Conservation (phyloP, 108 stramenopile species). For the Cyclotella sp. region DNA sequence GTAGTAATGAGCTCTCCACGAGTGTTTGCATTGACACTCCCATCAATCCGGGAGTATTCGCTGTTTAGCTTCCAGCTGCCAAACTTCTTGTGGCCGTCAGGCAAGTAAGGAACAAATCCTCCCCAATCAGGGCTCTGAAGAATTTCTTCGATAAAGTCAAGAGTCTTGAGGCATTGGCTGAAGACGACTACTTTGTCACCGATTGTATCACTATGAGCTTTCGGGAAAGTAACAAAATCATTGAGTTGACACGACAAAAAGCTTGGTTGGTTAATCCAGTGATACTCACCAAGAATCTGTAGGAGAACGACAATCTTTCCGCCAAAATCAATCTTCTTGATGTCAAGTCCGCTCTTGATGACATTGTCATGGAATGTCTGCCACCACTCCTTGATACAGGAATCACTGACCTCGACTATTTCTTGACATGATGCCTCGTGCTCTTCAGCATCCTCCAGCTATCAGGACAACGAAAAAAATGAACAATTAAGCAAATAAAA, state of each 20-base stretch:
- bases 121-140: slow-evolving; percentile 62
- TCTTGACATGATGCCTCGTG: slow-evolving; percentile 46
- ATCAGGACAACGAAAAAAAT: not conserved
- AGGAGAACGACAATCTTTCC: slow-evolving; percentile 71
- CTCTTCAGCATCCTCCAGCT: slow-evolving; percentile 45
- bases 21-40: slow-evolving; percentile 55
- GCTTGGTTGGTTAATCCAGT: not conserved
- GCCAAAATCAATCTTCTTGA: slow-evolving; percentile 55
- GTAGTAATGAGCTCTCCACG: slow-evolving; percentile 64
- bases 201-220: slow-evolving; percentile 48
- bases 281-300: slow-evolving; percentile 65
- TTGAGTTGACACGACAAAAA: no score
- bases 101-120: slow-evolving; percentile 34
- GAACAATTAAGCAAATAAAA: not conserved
- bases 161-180: slow-evolving; percentile 68
- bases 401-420: slow-evolving; percentile 5
- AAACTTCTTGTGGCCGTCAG: slow-evolving; percentile 33
- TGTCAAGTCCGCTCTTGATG: slow-evolving; percentile 44
- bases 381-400: slow-evolving; percentile 59
- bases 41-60: slow-evolving; percentile 82
- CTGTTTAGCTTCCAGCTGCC: slow-evolving; percentile 63
- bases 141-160: slow-evolving; percentile 67
- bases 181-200: slow-evolving; percentile 82
- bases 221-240: no score
- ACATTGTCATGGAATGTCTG: slow-evolving; percentile 39